Conservation (phyloP, 1,139 yeast genomes). For the Debaryomyces nepalensis region DNA sequence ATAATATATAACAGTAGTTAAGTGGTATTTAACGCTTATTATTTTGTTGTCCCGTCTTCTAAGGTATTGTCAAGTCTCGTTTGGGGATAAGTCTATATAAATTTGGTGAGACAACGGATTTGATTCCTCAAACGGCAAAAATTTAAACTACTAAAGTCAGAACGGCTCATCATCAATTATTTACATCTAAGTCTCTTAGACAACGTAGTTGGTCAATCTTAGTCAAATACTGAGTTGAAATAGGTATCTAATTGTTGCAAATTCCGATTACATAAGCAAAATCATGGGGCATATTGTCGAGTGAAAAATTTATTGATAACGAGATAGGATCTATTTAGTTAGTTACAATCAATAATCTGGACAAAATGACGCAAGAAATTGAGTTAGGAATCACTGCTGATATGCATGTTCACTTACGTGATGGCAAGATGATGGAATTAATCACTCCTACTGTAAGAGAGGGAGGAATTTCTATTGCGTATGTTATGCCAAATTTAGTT, state of each 20-base stretch:
- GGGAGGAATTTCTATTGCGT: constrained; percentile 91
- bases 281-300: constrained; percentile 2
- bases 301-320: constrained; percentile 13
- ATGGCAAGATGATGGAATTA: constrained; percentile 88
- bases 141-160: not conserved
- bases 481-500: constrained; percentile 93
- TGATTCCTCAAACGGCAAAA: not conserved
- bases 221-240: not conserved
- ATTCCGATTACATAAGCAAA: constrained; percentile 12
- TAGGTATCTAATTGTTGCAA: not conserved
- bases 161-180: not conserved
- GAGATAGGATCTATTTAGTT: not conserved
- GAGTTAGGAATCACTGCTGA: constrained; percentile 88
- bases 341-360: constrained; percentile 2
- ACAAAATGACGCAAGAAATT: constrained; percentile 34
- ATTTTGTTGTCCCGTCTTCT: constrained; percentile 8
- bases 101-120: constrained; percentile 8
- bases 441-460: constrained; percentile 87
- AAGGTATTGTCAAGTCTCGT: constrained; percentile 7
- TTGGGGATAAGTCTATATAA: constrained; percentile 1
- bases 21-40: constrained; percentile 3
- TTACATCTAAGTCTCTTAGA: not conserved
- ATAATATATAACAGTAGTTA: constrained; percentile 2
- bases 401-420: constrained; percentile 94
- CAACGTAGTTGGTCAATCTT: not conserved